Evolutionary conservation across 345 rosid species (phyloP), one percentile per base, ranked within the genome.

Genomic region (Isatis tinctoria): DNA sequence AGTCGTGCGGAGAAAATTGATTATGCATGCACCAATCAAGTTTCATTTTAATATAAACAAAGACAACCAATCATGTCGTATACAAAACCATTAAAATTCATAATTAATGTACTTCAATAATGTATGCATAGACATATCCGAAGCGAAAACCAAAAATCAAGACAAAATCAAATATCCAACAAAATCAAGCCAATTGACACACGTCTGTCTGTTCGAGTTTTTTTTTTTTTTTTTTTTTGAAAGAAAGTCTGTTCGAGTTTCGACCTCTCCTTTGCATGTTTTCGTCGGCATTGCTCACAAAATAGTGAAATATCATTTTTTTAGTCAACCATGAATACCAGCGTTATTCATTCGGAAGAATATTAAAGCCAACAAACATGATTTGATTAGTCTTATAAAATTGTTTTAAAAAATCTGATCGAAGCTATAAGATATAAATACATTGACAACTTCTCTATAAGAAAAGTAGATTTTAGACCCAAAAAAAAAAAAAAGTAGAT

Each of bases 281-380:
- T 57, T 44, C 45, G 65, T 57, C 47, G 24, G 48, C 35, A 45
- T 69, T 57, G 44, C 58, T 33, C 16, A 33, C 17, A 12, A 48
- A 48, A 18, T 47, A 3, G 5, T 9, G 3, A 18, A 39, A 41
- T 24, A 33, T 70, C 59, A 59, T 17, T 35, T 18, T 63, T 0
- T 20, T 40, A 49, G 70, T 73, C 72, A 65, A 65, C 30, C 47
- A 60, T 57, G 16, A 74, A 5, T 74, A 33, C 20, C 39, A 49
- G 41, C 68, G 26, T 56, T 43, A 30, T 14, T 54, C 45, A 35
- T 22, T 30, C 33, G 16, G 27, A 57, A 11, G 13, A 65, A 16
- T 44, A 43, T 22, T 24, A 7, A 22, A 35, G 4, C 72, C 40
- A 74, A 44, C 65, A 44, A 65, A 73, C 65, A 43, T 7, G 2